These are phyloP conservation scores for Blastocystis sp. DNA, from an alignment of 352 stramenopile species.

Conservation along the genomic window DNA sequence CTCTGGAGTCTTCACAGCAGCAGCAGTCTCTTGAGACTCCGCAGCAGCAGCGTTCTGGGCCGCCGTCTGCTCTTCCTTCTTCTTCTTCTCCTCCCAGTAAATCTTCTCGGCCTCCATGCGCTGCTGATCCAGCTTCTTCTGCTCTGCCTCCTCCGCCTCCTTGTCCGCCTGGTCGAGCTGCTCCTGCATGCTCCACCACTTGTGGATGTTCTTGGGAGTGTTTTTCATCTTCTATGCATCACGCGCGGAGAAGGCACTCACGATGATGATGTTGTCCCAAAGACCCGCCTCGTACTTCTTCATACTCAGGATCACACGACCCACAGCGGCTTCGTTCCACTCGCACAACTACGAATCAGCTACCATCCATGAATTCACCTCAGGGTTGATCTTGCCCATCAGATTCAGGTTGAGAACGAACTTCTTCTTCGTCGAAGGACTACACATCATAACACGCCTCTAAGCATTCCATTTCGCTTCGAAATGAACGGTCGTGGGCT, in stretches of 20 bases:
- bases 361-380: background rate
- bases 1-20: background rate
- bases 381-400: constrained; percentile 49
- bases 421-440: constrained; percentile 68
- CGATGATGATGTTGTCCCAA: constrained; percentile 65
- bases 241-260: background rate
- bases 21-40: background rate
- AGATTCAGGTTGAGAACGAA: constrained; percentile 57
- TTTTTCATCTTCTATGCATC: constrained; percentile 34
- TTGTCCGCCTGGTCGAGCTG: constrained; percentile 60
- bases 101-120: constrained; percentile 14
- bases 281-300: constrained; percentile 57
- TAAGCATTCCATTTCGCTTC: constrained; percentile 57
- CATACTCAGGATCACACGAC: constrained; percentile 59
- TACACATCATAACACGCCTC: background rate
- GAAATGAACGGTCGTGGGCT: constrained; percentile 39
- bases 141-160: constrained; percentile 39
- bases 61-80: constrained; percentile 17
- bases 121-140: constrained; percentile 55
- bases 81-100: constrained; percentile 66
- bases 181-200: constrained; percentile 69
- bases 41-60: background rate
- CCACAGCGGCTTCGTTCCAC: constrained; percentile 51
- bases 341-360: constrained; percentile 6
- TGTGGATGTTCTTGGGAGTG: constrained; percentile 65